Base-by-base conservation (phyloP, 179 eudicot genomes). In the Carnegiea gigantea region DNA sequence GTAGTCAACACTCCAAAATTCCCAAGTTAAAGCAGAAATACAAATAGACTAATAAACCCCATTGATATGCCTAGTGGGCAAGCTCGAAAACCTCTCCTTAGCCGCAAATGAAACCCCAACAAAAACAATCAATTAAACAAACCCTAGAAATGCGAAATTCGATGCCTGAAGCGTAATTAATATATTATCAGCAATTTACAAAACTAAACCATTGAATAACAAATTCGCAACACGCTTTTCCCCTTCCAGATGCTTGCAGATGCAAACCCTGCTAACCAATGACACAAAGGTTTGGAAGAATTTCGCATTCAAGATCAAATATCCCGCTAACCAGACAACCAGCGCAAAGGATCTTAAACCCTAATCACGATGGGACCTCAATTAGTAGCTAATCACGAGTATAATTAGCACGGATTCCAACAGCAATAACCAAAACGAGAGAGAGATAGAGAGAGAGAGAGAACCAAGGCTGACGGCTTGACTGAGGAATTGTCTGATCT, bases 401-500 rank as follows among this genome's bases (percentile, higher is more conserved):
- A 46, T 43, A 8, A 8, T 26, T 10, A 73, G 3, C 12, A n/a
- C 9, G 12, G 3, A 48, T 28, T 5, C 43, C 26, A 8, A 43
- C 3, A 73, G 24, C 24, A 26, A 9, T 40, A 70, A n/a, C 14
- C 26, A 46, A 43, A 60, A 9, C 17, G 7, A n/a, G 40, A 1
- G 8, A 21, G 33, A 36, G n/a, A 40, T 68, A 44, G 36, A 13
- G 40, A 62, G 53, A 24, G 48, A 60, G 73, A 48, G n/a, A 36
- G 68, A 23, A 90, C 93, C 93, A 53, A 90, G 87, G 73, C 87
- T 86, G 70, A 90, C 82, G 44, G 87, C 86, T 75, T 89, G 93
- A 48, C 83, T 65, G 74, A 86, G 59, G n/a, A 86, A 79, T 48
- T 90, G 93, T 72, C 92, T 44, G 86, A 88, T 21, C 83, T 86